Percentiles rank a stretch among this genome's conserved stretches.
These are phyloP conservation scores for Penicillium rolfsii DNA, from an alignment of 2,329 filamentous ascomycete genomes.

Conservation along the genomic window DNA sequence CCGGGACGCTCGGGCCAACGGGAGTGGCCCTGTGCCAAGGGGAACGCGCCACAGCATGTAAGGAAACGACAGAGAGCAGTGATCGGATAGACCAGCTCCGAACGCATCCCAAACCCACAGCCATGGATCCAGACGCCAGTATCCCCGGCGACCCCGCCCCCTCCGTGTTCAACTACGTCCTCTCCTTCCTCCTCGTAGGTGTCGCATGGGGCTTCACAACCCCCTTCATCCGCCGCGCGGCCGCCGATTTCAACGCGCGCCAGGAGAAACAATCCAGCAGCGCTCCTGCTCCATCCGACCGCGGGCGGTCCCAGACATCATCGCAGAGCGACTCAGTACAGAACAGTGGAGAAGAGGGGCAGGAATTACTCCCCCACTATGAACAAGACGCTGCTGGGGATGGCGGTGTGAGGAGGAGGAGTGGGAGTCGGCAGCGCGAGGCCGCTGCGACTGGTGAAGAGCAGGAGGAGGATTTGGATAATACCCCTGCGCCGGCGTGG, in stretches of 20 bases:
- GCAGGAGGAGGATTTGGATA: conserved; percentile 22
- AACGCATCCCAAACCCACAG: background rate
- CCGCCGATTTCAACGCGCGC: conserved; percentile 71
- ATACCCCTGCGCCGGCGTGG: conserved; percentile 34
- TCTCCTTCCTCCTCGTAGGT: conserved; percentile 88
- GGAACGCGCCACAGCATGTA: background rate
- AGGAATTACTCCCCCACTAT: conserved; percentile 22
- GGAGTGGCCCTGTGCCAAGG: background rate
- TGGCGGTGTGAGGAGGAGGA: conserved; percentile 4
- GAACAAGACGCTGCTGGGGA: conserved; percentile 5
- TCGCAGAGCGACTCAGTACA: background rate
- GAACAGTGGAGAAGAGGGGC: conserved; percentile 15
- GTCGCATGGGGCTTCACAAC: conserved; percentile 92
- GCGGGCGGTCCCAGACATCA: conserved; percentile 18
- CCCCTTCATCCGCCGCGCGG: conserved; percentile 86
- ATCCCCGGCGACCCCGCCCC: conserved; percentile 32
- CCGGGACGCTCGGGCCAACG: conserved; percentile 7
- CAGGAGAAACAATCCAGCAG: conserved; percentile 34
- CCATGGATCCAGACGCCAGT: conserved; percentile 40
- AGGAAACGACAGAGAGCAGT: background rate
- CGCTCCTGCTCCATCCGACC: background rate
- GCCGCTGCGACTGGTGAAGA: conserved; percentile 54
- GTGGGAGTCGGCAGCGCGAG: conserved; percentile 21
- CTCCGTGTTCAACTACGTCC: conserved; percentile 73
- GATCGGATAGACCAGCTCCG: background rate